Base-by-base conservation (phyloP, 23 red algal species). In the Gracilaria gracilis region DNA sequence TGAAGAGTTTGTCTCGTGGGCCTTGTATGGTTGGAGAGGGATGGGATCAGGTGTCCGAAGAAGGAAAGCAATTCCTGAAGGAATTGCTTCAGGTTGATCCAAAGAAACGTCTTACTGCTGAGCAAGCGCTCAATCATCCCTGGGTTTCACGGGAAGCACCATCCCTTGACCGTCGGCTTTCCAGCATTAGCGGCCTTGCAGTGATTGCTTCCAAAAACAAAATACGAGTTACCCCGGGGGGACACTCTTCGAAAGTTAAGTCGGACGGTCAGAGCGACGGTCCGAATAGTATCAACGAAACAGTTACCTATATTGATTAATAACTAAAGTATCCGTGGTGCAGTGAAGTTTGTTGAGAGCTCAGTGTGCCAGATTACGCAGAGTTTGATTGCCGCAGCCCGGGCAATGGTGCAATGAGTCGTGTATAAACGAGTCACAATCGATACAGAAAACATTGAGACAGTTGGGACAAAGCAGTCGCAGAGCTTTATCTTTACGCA, bases 371-470 rank as follows among this genome's bases (percentile, higher is more conserved):
- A 23, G 9, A 42, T 73, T 73, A 15, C 33, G 38, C 16, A 73
- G 3, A 37, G 35, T 44, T 81, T 81, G 47, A 54, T 81, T 54
- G 35, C 84, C 86, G 80, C 97, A 99, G 24, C 93, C 93, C 4
- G 97, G 97, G 71, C 97, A 99, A 72, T 92, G 93, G 54, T 95
- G 92, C 5, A 96, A 36, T 1, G 69, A 77, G 44, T 99, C 93
- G 70, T 99, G 97, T 61, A 99, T 86, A 84, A 93, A 95, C 33
- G 86, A 48, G 54, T 99, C 97, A 57, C 97, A 99, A 24, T 95
- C 93, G 24, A 93, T 57, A 59, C 97, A 99, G 75, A 96, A 99
- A 23, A 87, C 61, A 20, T 95, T 80, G 51, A 69, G 42, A 67
- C 97, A 99, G 11, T 65, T 65, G 19, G 97, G 62, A 61, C 97